Evolutionary conservation across 2,329 filamentous ascomycete genomes (phyloP), one percentile per base, ranked within the genome.

Genomic region (Didymellaceae sp.): DNA sequence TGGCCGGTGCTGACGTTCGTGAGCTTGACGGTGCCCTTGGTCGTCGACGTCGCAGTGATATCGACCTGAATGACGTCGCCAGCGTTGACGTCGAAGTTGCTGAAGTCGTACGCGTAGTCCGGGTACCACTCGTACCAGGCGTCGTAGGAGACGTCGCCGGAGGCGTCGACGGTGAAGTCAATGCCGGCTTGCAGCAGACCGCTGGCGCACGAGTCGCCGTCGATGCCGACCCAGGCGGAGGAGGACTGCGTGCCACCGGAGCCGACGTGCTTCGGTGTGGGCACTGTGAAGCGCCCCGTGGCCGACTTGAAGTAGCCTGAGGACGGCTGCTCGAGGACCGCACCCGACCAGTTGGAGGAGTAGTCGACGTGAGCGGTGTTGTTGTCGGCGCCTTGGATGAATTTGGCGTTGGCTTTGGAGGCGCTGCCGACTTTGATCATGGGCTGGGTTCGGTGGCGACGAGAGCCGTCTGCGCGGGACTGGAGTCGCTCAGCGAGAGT

Each of bases 101-200:
- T 66, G 67, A 84, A 84, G 61, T 81, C 77, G 58, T 81, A 78
- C 20, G 81, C 77, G 57, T 79, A 79, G 61, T 83, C 78, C 1
- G 82, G 82, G 58, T 79, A 83, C 82, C 82, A 86, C 66, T 85
- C 82, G 61, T 82, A 85, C 82, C 83, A 86, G 14, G 82, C 80
- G 47, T 81, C 78, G 60, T 78, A 85, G 6, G 65, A 73, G 3
- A 77, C 74, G 0, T 62, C 54, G 8, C 55, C 55, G n/a, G 49
- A 46, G 45, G 51, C 50, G 16, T 31, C 34, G 32, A 79, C 69
- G 42, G 77, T 78, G 64, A 82, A 82, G 66, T 85, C 82, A 26
- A 86, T 70, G 24, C 82, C 83, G 1, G 81, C 80, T 65, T 85
- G 82, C 5, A 85, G 70, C 44, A 85, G 83, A 6, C 81, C 80